Evolutionary conservation across 2,329 filamentous ascomycete genomes (phyloP).

Genomic region (Aspergillus neotritici): DNA sequence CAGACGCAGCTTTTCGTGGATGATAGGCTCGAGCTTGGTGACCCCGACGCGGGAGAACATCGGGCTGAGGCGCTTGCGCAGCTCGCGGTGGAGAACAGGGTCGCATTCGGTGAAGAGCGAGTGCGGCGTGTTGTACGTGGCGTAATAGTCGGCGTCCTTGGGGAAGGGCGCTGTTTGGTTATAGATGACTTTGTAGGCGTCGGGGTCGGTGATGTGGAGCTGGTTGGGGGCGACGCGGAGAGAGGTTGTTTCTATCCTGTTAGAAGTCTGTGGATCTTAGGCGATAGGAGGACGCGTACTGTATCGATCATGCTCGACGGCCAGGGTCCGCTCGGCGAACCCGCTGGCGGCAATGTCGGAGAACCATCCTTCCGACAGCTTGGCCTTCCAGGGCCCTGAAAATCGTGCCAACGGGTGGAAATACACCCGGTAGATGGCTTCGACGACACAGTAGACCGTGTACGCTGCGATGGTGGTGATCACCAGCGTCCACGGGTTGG

Average conservation of each 20-base stretch:
- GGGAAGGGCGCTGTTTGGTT: conserved; percentile 6
- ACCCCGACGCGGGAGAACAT: conserved; percentile 16
- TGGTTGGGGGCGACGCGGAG: conserved; percentile 8
- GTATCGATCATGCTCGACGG: no score
- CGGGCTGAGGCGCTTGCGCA: conserved; percentile 11
- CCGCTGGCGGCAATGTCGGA: no score
- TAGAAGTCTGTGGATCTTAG: no score
- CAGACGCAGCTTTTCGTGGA: conserved; percentile 1
- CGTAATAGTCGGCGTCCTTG: conserved; percentile 3
- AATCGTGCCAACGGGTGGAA: no score
- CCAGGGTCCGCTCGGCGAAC: no score
- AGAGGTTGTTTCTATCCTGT: neutral
- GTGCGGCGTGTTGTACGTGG: conserved; percentile 3
- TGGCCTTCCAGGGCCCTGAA: no score
- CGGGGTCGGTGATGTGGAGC: conserved; percentile 6
- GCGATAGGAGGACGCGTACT: no score
- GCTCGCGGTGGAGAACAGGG: conserved; percentile 10
- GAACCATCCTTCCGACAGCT: no score
- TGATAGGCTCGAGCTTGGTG: conserved; percentile 3
- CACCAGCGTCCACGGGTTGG: no score
- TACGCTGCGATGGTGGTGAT: no score
- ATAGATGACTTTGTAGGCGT: conserved; percentile 8
- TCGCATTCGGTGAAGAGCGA: conserved; percentile 5
- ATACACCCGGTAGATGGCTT: no score
- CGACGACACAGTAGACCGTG: no score